A percentile compares a stretch with the other conserved stretches of the same genome.
Conservation (phyloP, 2,329 filamentous ascomycete genomes). For the Fusarium burgessii region DNA sequence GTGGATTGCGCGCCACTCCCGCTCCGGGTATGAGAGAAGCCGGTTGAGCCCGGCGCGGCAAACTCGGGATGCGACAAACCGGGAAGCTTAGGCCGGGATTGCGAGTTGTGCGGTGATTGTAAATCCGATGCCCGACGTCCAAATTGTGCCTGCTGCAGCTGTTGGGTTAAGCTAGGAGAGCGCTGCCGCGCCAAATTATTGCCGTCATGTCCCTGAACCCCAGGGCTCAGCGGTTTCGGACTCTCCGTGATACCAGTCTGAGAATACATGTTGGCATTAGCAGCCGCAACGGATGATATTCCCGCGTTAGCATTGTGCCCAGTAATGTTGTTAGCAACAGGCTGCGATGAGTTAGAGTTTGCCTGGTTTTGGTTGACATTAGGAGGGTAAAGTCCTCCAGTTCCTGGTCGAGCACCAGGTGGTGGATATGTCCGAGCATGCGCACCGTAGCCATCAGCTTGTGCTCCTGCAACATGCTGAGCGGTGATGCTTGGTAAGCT, state of each 20-base stretch:
- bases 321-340: conserved; percentile 57
- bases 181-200: conserved; percentile 65
- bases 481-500: conserved; percentile 82
- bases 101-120: conserved; percentile 64
- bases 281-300: conserved; percentile 61
- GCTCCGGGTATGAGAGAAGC: conserved; percentile 50
- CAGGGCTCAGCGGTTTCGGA: conserved; percentile 84
- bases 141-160: conserved; percentile 72
- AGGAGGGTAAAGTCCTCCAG: conserved; percentile 71
- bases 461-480: conserved; percentile 71
- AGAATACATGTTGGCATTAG: conserved; percentile 72
- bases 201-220: conserved; percentile 65
- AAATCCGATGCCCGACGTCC: conserved; percentile 67
- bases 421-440: conserved; percentile 86
- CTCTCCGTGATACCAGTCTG: conserved; percentile 85
- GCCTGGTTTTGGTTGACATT: conserved; percentile 67
- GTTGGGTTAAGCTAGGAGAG: conserved; percentile 74
- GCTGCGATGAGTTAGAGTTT: conserved; percentile 67
- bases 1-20: conserved; percentile 65
- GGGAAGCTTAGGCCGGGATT: conserved; percentile 54
- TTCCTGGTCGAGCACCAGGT: conserved; percentile 64
- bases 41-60: conserved; percentile 47
- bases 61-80: conserved; percentile 54
- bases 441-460: conserved; percentile 62
- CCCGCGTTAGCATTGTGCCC: conserved; percentile 63